A percentile compares a stretch with the other conserved stretches of the same genome.
Evolutionary conservation across 139 green algal genomes (phyloP).

Genomic region (Bryopsis sp.): DNA sequence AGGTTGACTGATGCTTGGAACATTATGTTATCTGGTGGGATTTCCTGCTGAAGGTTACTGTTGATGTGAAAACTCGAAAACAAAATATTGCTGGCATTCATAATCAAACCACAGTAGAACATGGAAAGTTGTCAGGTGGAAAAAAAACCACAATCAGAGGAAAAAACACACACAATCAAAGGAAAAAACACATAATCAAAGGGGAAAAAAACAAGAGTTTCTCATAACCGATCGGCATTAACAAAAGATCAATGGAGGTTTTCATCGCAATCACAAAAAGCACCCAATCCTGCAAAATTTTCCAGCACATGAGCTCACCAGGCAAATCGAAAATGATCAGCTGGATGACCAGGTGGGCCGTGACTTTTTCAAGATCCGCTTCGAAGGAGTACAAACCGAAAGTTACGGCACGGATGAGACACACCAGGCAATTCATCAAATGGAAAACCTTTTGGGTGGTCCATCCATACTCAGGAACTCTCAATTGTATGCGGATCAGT

Average conservation of each 20-base stretch:
- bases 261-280: neutral
- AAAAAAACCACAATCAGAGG: too few species aligned
- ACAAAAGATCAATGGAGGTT: neutral
- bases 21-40: too few species aligned
- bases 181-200: too few species aligned
- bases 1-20: too few species aligned
- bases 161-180: too few species aligned
- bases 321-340: constrained; percentile 78
- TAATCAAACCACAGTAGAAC: too few species aligned
- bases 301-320: constrained; percentile 29
- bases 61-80: too few species aligned
- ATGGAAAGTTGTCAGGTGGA: too few species aligned
- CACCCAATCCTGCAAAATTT: neutral
- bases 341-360: constrained; percentile 26
- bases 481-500: constrained; percentile 78
- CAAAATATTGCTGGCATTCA: too few species aligned
- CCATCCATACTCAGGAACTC: constrained; percentile 96
- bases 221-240: too few species aligned
- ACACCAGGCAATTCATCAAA: constrained; percentile 89
- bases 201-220: too few species aligned
- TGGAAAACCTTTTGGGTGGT: constrained; percentile 99
- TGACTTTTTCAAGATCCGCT: constrained; percentile 27
- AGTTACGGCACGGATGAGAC: constrained; percentile 51
- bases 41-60: too few species aligned
- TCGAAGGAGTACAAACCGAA: constrained; percentile 65